Conservation (phyloP, 345 rosid species). For the Eucalyptus pauciflora region DNA sequence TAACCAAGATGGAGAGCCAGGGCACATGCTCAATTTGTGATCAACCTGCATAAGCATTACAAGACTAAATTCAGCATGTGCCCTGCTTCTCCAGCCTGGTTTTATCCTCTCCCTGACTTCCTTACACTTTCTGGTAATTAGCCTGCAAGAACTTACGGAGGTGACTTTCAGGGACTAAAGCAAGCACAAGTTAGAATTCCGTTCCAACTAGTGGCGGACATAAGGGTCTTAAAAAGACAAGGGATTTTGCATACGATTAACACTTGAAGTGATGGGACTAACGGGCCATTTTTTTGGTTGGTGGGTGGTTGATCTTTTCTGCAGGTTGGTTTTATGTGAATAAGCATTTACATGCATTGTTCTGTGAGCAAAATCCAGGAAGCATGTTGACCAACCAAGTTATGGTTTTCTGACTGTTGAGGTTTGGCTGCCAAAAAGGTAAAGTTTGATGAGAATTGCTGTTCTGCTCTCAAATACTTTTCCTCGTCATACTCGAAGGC, state of each 20-base stretch:
- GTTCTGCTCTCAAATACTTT: background rate
- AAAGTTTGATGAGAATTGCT: background rate
- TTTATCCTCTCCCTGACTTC: background rate
- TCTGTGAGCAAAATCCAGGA: background rate
- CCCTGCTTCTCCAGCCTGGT: conserved; percentile 53
- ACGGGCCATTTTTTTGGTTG: conserved; percentile 2
- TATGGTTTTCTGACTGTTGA: conserved; percentile 1
- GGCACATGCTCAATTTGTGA: conserved; percentile 25
- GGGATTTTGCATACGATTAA: background rate
- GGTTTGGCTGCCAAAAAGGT: conserved; percentile 24
- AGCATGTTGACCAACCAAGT: background rate
- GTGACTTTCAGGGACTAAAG: background rate
- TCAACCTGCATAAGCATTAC: background rate
- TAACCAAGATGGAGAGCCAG: conserved; percentile 27
- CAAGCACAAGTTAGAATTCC: background rate
- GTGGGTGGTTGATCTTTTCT: conserved; percentile 6
- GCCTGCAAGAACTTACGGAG: background rate
- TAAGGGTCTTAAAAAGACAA: background rate
- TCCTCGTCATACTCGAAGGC: background rate
- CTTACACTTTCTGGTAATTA: background rate
- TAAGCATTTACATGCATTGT: background rate
- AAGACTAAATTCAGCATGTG: conserved; percentile 18
- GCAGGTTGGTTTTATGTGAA: background rate
- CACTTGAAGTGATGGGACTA: background rate
- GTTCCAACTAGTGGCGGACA: background rate